Conservation (phyloP, 78 protist genomes). For the Mantamonas sphyraenae region DNA sequence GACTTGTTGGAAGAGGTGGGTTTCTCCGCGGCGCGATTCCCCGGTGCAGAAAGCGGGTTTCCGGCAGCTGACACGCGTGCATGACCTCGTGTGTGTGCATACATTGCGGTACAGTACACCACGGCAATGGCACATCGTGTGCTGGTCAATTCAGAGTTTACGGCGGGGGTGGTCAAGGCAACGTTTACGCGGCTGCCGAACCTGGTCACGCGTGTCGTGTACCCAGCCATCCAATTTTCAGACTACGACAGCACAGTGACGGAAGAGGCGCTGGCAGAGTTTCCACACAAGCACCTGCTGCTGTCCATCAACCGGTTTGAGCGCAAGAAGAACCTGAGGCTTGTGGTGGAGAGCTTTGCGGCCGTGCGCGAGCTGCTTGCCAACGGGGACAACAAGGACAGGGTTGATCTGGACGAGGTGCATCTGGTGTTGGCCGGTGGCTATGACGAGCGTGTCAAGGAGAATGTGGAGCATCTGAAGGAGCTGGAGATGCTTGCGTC, state of each 20-base stretch:
- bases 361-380: neutral
- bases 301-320: conserved; percentile 94
- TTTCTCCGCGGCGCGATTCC: too few species aligned
- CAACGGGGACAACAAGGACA: neutral
- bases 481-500: conserved; percentile 42
- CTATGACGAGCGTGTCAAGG: conserved; percentile 75
- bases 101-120: too few species aligned
- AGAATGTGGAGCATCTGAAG: conserved; percentile 62
- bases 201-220: too few species aligned
- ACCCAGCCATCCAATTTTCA: too few species aligned
- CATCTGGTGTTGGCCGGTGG: conserved; percentile 67
- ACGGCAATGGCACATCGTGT: conserved; percentile 43
- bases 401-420: neutral
- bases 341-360: conserved; percentile 78
- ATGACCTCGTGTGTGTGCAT: too few species aligned
- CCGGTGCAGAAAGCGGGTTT: too few species aligned
- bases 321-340: conserved; percentile 78
- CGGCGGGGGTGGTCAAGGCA: conserved; percentile 29
- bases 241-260: too few species aligned
- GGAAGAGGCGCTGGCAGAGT: too few species aligned
- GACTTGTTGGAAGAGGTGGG: conserved; percentile 90
- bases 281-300: too few species aligned
- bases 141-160: conserved; percentile 72
- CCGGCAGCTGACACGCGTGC: too few species aligned
- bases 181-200: too few species aligned